These are phyloP conservation scores for Saccharomycopsis sp. DNA, from an alignment of 805 yeast species.

Conservation along the genomic window DNA sequence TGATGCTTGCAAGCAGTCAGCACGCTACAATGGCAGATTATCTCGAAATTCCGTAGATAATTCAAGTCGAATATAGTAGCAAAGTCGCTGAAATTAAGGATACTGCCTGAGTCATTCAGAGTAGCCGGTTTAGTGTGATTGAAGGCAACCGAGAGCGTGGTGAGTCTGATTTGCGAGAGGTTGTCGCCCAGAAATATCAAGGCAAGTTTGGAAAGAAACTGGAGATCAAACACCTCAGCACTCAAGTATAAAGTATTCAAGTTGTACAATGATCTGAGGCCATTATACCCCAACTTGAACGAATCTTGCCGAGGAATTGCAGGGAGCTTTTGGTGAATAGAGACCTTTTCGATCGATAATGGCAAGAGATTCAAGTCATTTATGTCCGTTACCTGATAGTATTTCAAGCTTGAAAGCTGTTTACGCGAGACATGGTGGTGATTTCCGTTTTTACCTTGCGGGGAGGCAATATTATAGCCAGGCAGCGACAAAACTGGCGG, in stretches of 20 bases:
- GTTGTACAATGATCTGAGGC: not conserved
- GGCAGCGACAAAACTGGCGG: not conserved
- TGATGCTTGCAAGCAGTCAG: not conserved
- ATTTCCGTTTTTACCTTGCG: not conserved
- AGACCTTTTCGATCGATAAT: not conserved
- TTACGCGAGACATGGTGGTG: not conserved
- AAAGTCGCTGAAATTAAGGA: not conserved
- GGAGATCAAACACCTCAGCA: not conserved
- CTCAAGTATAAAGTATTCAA: not conserved
- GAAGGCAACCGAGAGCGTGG: not conserved
- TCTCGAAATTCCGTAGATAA: not conserved
- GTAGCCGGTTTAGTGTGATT: not conserved
- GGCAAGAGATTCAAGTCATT: not conserved
- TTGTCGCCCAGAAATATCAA: not conserved
- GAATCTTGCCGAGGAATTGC: not conserved
- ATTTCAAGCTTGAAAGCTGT: not conserved
- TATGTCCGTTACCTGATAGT: not conserved
- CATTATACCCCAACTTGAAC: not conserved
- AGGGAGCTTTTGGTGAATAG: not conserved
- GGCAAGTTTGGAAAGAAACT: not conserved
- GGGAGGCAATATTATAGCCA: too few species aligned
- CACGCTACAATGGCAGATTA: not conserved
- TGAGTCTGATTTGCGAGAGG: not conserved
- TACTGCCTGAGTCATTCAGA: not conserved
- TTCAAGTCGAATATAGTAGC: not conserved